A percentile compares a stretch with the other conserved stretches of the same genome.
Evolutionary conservation across 1,284 basidiomycete genomes (phyloP).

Genomic region (Hypsizygus ulmarius): DNA sequence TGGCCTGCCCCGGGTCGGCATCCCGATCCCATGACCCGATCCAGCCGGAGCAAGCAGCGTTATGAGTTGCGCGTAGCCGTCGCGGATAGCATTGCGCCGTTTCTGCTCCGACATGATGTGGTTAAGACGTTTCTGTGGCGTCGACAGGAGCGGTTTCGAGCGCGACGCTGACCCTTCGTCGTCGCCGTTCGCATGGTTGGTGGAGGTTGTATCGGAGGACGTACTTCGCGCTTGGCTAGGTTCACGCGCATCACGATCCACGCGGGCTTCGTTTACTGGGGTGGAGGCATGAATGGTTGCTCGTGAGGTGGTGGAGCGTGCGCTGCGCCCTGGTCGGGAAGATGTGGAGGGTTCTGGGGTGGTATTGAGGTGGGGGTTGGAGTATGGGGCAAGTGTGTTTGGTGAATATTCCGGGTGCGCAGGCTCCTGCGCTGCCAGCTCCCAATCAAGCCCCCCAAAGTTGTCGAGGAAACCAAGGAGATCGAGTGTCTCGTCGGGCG

Average conservation of each 20-base stretch:
- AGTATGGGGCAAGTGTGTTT: constrained; percentile 35
- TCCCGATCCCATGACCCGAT: constrained; percentile 55
- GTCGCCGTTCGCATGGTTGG: constrained; percentile 9
- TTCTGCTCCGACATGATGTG: constrained; percentile 94
- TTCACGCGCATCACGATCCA: constrained; percentile 21
- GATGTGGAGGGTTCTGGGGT: constrained; percentile 41
- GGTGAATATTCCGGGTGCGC: constrained; percentile 22
- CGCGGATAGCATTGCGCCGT: constrained; percentile 83
- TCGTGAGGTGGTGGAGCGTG: constrained; percentile 29
- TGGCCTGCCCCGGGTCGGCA: constrained; percentile 75
- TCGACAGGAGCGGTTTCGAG: constrained; percentile 66
- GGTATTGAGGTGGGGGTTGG: constrained; percentile 46
- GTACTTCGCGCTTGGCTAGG: constrained; percentile 29
- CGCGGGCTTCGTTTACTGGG: constrained; percentile 16
- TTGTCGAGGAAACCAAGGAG: constrained; percentile 76
- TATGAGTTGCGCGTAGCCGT: constrained; percentile 84
- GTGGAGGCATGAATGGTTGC: constrained; percentile 22
- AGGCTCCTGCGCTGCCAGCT: constrained; percentile 35
- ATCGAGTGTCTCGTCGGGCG: constrained; percentile 66
- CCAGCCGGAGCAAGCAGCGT: constrained; percentile 73
- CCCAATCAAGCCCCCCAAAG: constrained; percentile 68
- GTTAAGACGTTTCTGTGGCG: constrained; percentile 88
- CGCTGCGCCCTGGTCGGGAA: constrained; percentile 25
- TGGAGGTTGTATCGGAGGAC: constrained; percentile 30
- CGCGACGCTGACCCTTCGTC: constrained; percentile 24